Conservation (phyloP, 2,329 filamentous ascomycete genomes). For the Colletotrichum lindemuthianum region DNA sequence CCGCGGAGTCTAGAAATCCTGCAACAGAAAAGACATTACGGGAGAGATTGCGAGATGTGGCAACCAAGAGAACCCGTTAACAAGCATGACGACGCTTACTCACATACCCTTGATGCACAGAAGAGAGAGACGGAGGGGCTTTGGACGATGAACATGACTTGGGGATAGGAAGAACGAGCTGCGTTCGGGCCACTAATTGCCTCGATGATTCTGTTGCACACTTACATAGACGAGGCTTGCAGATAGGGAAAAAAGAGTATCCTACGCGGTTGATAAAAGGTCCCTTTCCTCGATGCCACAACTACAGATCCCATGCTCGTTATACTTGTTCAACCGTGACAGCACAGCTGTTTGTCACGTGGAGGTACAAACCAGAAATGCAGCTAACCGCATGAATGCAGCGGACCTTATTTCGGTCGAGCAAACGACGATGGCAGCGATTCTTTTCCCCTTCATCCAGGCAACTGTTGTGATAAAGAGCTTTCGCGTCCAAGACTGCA, state of each 20-base stretch:
- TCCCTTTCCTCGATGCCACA: background rate
- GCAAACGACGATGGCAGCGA: constrained; percentile 36
- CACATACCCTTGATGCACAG: background rate
- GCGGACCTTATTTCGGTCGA: constrained; percentile 34
- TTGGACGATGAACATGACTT: too few relatives aligned
- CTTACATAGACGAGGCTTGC: constrained; percentile 2
- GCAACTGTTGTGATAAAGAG: constrained; percentile 7
- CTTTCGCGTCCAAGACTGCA: constrained; percentile 23
- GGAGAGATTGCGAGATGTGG: constrained; percentile 18
- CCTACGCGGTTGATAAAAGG: constrained; percentile 1
- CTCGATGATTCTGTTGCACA: too few relatives aligned
- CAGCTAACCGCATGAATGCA: constrained; percentile 35
- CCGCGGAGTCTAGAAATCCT: constrained; percentile 6
- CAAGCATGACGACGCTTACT: background rate
- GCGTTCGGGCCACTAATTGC: too few relatives aligned
- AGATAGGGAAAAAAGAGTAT: constrained; percentile 27
- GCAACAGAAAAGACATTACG: constrained; percentile 21
- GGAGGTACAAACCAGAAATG: constrained; percentile 34
- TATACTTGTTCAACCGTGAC: constrained; percentile 28
- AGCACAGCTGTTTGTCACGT: constrained; percentile 37
- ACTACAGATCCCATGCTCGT: background rate
- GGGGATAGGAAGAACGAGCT: too few relatives aligned
- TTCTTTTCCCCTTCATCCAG: constrained; percentile 1
- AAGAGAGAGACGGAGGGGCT: background rate
- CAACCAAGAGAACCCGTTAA: background rate